Conservation (phyloP, 2,329 filamentous ascomycete species). For the Alternaria atra region DNA sequence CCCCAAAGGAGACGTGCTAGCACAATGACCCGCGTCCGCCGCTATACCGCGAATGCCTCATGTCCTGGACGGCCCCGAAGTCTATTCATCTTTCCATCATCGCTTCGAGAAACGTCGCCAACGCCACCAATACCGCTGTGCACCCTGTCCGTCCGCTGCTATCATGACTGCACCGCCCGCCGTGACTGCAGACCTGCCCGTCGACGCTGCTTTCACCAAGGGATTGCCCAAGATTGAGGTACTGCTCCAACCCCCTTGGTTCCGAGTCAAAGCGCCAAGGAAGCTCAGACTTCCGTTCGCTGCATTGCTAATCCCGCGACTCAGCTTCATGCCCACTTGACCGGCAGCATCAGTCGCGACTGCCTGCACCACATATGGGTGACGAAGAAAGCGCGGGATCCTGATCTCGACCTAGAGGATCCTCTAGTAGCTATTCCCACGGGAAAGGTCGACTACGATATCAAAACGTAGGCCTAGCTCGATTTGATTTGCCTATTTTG, state of each 20-base stretch:
- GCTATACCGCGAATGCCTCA: constrained; percentile 28
- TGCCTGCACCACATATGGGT: constrained; percentile 79
- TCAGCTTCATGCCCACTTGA: constrained; percentile 82
- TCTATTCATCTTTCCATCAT: constrained; percentile 21
- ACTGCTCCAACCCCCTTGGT: constrained; percentile 31
- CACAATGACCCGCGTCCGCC: constrained; percentile 20
- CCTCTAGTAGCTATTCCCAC: constrained; percentile 73
- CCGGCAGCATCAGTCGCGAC: constrained; percentile 76
- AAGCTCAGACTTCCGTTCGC: constrained; percentile 39
- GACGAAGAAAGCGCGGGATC: constrained; percentile 62
- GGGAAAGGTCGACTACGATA: constrained; percentile 75
- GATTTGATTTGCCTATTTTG: constrained; percentile 15
- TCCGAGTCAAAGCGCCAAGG: constrained; percentile 23
- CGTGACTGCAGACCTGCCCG: constrained; percentile 10
- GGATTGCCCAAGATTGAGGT: constrained; percentile 57
- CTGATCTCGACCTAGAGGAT: constrained; percentile 68
- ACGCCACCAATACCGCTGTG: constrained; percentile 32
- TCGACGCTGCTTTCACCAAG: constrained; percentile 43
- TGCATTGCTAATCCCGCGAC: constrained; percentile 37
- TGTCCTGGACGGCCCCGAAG: constrained; percentile 21
- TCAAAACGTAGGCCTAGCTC: constrained; percentile 66
- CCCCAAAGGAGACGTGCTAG: background rate
- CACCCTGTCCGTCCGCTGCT: background rate
- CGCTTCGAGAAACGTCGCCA: constrained; percentile 29
- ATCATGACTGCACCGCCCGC: constrained; percentile 20